Evolutionary conservation across 2,329 filamentous ascomycete genomes (phyloP).

Genomic region (Macrophomina tecta): DNA sequence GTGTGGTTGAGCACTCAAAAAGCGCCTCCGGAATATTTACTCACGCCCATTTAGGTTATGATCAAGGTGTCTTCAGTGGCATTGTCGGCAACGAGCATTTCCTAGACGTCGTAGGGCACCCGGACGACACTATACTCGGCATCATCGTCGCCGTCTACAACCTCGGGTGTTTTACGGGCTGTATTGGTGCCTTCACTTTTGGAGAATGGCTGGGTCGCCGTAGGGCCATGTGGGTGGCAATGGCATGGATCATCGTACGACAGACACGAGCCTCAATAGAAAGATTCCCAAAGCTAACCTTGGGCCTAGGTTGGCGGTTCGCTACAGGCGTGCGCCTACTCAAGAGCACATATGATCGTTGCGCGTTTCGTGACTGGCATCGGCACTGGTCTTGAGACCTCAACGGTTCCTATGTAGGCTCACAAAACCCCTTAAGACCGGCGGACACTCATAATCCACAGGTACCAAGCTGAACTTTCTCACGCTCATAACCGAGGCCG

Average conservation of each 20-base stretch:
- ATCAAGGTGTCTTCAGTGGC: conserved; percentile 47
- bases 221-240: conserved; percentile 43
- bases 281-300: not conserved
- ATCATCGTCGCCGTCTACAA: conserved; percentile 59
- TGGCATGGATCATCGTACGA: conserved; percentile 27
- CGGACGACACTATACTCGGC: conserved; percentile 51
- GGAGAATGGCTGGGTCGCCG: conserved; percentile 52
- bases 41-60: conserved; percentile 19
- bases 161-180: conserved; percentile 52
- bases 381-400: conserved; percentile 62
- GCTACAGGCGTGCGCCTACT: conserved; percentile 23
- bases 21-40: not conserved
- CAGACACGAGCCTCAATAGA: not conserved
- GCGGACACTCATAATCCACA: not conserved
- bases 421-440: not conserved
- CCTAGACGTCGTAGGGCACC: conserved; percentile 41
- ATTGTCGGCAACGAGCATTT: conserved; percentile 49
- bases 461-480: conserved; percentile 59
- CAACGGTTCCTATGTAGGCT: conserved; percentile 54
- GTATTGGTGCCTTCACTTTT: conserved; percentile 45
- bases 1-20: not conserved
- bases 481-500: conserved; percentile 63
- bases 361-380: conserved; percentile 60
- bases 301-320: conserved; percentile 17
- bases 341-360: conserved; percentile 53